Evolutionary conservation across 805 yeast species (phyloP).

Genomic region (Blastobotrys americana): DNA sequence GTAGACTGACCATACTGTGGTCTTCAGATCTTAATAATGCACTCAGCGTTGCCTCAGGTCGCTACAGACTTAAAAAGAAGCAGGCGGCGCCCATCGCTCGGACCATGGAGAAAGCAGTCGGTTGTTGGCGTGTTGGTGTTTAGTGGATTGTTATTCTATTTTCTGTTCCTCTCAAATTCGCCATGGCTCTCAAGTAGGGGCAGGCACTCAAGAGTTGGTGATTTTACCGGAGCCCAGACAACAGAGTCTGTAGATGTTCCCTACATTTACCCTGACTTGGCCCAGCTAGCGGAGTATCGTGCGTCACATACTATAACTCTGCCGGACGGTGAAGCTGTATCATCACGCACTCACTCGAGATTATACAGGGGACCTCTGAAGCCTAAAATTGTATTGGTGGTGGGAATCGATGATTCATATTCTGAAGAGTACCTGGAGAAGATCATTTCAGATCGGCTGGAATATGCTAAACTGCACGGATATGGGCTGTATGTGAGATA

Average conservation of each 20-base stretch:
- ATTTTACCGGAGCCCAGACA: conserved; percentile 14
- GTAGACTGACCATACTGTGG: no score
- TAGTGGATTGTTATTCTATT: no score
- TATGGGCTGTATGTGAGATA: conserved; percentile 83
- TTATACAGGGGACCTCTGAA: conserved; percentile 15
- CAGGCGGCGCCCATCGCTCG: neutral
- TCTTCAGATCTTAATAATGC: no score
- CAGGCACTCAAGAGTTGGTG: conserved; percentile 1
- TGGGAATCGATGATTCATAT: conserved; percentile 67
- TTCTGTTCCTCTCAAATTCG: no score
- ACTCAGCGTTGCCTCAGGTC: conserved; percentile 19
- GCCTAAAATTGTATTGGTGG: conserved; percentile 53
- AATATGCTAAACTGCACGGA: conserved; percentile 73
- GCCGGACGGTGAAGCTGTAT: conserved; percentile 19
- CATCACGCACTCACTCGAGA: conserved; percentile 18
- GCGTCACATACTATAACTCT: conserved; percentile 23
- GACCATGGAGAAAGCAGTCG: neutral
- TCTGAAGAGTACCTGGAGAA: conserved; percentile 50
- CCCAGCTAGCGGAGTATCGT: conserved; percentile 21
- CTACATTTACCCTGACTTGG: conserved; percentile 23
- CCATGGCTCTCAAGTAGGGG: neutral
- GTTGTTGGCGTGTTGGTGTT: neutral
- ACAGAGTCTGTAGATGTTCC: conserved; percentile 11
- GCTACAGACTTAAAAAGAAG: neutral
- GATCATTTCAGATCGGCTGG: conserved; percentile 79